Base-by-base conservation (phyloP, 1,139 yeast species). In the Sugiyamaella japonica region DNA sequence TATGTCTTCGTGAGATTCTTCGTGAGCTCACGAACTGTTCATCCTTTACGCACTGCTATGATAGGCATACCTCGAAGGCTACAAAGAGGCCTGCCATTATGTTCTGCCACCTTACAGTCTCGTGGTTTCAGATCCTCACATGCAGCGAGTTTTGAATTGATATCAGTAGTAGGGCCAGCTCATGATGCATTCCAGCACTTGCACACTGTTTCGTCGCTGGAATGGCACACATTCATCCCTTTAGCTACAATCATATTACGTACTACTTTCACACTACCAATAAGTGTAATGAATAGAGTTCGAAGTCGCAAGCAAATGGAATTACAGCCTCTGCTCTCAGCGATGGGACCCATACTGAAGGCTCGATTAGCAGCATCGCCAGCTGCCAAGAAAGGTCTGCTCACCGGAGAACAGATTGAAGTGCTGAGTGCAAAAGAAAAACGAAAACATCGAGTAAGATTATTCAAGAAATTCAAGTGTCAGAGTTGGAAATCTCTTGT, bases 151-250 rank as follows among this genome's bases (percentile, higher is more conserved):
- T 54, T 59, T 32, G 62, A 60, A 29, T 25, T 59, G 10, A 44
- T 56, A 15, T 47, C 56, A 3, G 54, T 64, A 3, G 56, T 66
- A 2, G 61, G 55, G 8, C 67, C 66, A 1, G 62, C 63, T 16
- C 66, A 65, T 52, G 51, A 59, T 34, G 61, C 65, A 6, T 46
- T 64, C n/a, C 66, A 61, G 38, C 45, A 56, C n/a, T 56, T 53
- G 3, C 71, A 70, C 9, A 56, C 59, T 1, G 61, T 67, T 15
- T 70, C 86, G 0, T 88, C 89, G 0, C 65, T 89, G 6, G 89
- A 96, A 9, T 91, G 97, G 97, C 83, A 89, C 78, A 81, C 81
- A 0, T 71, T 90, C 40, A 85, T 91, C 8, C 98, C 98, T 0
- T 42, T 83, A 16, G 73, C 89, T 0, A 89, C 97, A 0, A 69